These are phyloP conservation scores for Chamaecyparis obtusa DNA, from an alignment of 75 land plant genomes.

Conservation along the genomic window DNA sequence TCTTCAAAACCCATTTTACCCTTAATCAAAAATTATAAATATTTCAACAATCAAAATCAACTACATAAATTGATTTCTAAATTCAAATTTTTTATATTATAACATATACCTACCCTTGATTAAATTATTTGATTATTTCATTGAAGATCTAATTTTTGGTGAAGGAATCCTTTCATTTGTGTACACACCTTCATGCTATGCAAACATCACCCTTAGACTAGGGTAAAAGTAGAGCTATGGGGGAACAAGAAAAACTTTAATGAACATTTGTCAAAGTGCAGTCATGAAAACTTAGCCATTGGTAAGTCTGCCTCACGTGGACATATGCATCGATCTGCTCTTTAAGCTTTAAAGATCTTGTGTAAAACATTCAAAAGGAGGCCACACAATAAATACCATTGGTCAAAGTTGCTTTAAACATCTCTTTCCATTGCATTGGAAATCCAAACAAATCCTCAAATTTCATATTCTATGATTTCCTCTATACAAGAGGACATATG, in stretches of 20 bases:
- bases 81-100: no score
- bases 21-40: no score
- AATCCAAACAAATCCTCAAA: no score
- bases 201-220: neutral
- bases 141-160: no score
- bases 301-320: neutral
- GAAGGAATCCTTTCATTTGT: no score
- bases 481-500: neutral
- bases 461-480: neutral
- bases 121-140: no score
- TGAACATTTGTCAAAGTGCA: neutral
- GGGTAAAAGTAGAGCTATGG: neutral
- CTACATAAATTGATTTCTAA: no score
- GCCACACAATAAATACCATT: neutral
- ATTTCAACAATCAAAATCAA: no score
- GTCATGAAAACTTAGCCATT: neutral
- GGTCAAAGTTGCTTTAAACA: neutral
- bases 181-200: no score
- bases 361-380: neutral
- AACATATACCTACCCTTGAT: no score
- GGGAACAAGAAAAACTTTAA: neutral
- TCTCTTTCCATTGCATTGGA: neutral
- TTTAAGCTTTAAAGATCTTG: neutral
- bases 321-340: neutral
- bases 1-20: no score